Conservation (phyloP, 176 grass and related monocot species). For the Chrysopogon serrulatus region DNA sequence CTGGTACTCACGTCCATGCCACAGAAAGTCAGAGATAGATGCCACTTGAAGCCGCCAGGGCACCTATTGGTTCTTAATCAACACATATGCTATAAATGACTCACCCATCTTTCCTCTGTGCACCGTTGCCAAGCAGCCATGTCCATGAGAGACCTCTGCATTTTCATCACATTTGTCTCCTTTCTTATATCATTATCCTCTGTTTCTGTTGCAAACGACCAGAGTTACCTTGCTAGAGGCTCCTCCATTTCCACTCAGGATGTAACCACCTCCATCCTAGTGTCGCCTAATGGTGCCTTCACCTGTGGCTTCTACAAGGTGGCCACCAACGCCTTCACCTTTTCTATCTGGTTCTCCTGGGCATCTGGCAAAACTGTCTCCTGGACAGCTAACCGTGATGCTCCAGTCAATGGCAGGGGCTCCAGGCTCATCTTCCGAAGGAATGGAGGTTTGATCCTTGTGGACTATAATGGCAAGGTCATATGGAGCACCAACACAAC, state of each 20-base stretch:
- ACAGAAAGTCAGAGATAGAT: neutral
- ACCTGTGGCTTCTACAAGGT: constrained; percentile 64
- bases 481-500: constrained; percentile 45
- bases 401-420: constrained; percentile 45
- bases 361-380: constrained; percentile 19
- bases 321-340: constrained; percentile 51
- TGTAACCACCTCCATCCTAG: constrained; percentile 16
- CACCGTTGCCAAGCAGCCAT: constrained; percentile 5
- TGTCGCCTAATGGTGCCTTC: constrained; percentile 39
- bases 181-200: constrained; percentile 12
- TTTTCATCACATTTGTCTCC: neutral
- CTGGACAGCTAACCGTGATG: constrained; percentile 62
- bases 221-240: constrained; percentile 14
- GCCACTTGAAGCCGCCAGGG: neutral
- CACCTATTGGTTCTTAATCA: neutral
- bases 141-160: neutral
- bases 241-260: constrained; percentile 3
- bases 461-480: constrained; percentile 20
- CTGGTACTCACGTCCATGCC: neutral
- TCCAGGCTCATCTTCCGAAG: constrained; percentile 31
- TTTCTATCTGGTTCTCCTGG: constrained; percentile 51
- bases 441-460: neutral
- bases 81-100: neutral
- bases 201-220: neutral
- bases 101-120: neutral